Evolutionary conservation across 495 filamentous ascomycete genomes (phyloP).

Genomic region (Aspergillus cavernicola): DNA sequence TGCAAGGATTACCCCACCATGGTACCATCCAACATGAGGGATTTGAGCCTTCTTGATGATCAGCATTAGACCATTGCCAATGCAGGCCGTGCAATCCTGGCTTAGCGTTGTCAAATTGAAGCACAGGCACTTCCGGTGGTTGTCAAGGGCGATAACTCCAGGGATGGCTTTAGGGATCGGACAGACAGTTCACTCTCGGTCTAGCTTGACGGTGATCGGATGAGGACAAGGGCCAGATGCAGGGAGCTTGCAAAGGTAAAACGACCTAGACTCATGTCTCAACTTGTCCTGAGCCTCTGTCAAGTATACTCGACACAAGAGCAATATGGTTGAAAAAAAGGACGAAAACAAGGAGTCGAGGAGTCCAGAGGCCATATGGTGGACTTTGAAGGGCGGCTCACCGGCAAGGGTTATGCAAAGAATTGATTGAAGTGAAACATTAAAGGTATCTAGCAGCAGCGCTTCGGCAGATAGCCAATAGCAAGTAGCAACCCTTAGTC

Average conservation of each 20-base stretch:
- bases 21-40: background rate
- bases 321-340: background rate
- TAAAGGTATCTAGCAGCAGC: constrained; percentile 2
- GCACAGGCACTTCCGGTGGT: background rate
- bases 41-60: constrained; percentile 11
- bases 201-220: background rate
- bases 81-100: constrained; percentile 1
- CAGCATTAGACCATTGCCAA: constrained; percentile 11
- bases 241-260: background rate
- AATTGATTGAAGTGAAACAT: constrained; percentile 9
- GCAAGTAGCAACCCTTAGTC: background rate
- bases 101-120: background rate
- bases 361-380: too few species aligned
- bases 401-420: constrained; percentile 8
- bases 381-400: background rate
- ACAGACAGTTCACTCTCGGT: too few species aligned
- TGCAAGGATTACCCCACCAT: constrained; percentile 12
- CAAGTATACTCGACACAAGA: background rate
- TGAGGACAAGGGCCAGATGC: background rate
- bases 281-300: background rate
- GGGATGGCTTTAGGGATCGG: background rate
- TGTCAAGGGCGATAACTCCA: constrained; percentile 8
- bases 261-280: background rate
- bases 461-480: background rate
- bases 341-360: too few species aligned